Base-by-base conservation (phyloP, 306 rosid genomes). In the Cicer bijugum region DNA sequence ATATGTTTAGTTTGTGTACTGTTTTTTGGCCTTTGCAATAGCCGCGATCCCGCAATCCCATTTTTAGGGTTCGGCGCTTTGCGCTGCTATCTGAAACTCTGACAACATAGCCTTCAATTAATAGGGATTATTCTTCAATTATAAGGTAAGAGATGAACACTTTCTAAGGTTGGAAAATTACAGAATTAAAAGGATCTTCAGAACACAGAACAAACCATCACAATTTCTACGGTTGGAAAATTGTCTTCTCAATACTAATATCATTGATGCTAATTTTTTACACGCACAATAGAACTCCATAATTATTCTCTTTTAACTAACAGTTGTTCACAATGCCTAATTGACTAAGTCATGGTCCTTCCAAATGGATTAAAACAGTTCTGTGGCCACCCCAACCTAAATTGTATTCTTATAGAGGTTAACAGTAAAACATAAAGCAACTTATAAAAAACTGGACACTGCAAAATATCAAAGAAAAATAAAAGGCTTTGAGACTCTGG, bases 131-230 rank as follows among this genome's bases (percentile, higher is more conserved):
- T 47, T 47, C 52, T 47, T 11, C 16, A 47, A 12, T 47, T 14
- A 47, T 47, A 4, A 6, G 12, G 7, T 47, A 11, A 46, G 51
- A 11, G 35, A 28, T 28, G 35, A 28, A 28, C 5, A 46, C 6
- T 46, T 46, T 46, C 6, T 48, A 48, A 23, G 33, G 33, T 2
- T 23, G 33, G 33, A 23, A 76, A 37, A 20, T 19, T 45, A 51
- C 7, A 55, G 48, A 55, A 33, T 63, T 75, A 60, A 20, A 53
- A 79, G 52, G 33, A 57, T 28, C 39, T 50, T 67, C 17, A 53
- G 7, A 35, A 17, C 72, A 60, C 7, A 16, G 69, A 59, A 19
- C n/a, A 12, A 67, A 69, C 61, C 61, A 14, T 69, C 37, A 44
- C 42, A 50, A 42, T 50, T 50, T 67, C 43, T 5, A 51, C 35